Evolutionary conservation across 495 filamentous ascomycete genomes (phyloP).

Genomic region (Endocarpon pusillum): DNA sequence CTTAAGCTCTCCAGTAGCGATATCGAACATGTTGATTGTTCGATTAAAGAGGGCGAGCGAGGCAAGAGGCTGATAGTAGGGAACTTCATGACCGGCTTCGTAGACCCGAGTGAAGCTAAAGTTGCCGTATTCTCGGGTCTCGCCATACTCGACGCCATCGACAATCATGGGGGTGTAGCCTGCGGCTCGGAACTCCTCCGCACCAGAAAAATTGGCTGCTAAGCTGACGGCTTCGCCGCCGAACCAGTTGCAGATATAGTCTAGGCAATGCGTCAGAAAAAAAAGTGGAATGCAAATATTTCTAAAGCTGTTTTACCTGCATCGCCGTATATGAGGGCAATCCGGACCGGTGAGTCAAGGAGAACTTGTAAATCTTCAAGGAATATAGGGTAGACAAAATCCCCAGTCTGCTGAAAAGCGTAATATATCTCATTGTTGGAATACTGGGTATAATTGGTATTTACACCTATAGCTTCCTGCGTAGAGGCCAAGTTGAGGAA

Average conservation of each 20-base stretch:
- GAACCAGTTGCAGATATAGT: slow-evolving; percentile 22
- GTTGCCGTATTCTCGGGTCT: slow-evolving; percentile 25
- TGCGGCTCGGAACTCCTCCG: slow-evolving; percentile 29
- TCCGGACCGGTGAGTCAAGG: slow-evolving; percentile 24
- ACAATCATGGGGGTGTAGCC: slow-evolving; percentile 33
- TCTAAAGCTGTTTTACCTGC: slow-evolving; percentile 19
- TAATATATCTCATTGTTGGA: slow-evolving; percentile 19
- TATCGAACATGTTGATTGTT: slow-evolving; percentile 12
- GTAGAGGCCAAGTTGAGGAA: slow-evolving; percentile 28
- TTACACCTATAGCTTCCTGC: slow-evolving; percentile 32
- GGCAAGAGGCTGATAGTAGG: slow-evolving; percentile 24
- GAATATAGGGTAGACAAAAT: slow-evolving; percentile 29
- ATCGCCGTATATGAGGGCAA: slow-evolving; percentile 30
- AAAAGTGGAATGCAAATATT: too few relatives aligned
- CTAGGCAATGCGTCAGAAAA: too few relatives aligned
- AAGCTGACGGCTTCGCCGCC: slow-evolving; percentile 45
- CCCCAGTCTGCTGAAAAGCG: slow-evolving; percentile 30
- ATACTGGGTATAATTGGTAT: slow-evolving; percentile 28
- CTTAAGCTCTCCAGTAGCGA: slow-evolving; percentile 16
- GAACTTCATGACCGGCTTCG: slow-evolving; percentile 20
- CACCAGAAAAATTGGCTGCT: slow-evolving; percentile 28
- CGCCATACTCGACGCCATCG: slow-evolving; percentile 23
- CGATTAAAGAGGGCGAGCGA: slow-evolving; percentile 21
- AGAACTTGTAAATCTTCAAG: slow-evolving; percentile 28
- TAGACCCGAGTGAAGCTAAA: slow-evolving; percentile 27